Conservation (phyloP, 2,329 filamentous ascomycete genomes). For the Metarhizium robertsii region DNA sequence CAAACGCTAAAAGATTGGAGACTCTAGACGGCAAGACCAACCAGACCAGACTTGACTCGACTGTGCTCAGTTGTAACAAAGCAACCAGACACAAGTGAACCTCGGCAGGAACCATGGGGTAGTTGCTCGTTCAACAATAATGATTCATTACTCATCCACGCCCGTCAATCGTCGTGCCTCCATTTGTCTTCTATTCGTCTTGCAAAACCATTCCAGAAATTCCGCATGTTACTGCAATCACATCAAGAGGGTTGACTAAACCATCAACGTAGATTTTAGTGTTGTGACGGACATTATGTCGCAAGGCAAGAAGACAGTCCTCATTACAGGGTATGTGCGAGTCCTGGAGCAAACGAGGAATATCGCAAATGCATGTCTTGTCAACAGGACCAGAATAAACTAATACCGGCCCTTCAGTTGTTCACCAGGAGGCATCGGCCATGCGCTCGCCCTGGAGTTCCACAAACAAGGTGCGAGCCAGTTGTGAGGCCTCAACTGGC, state of each 20-base stretch:
- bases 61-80: neutral
- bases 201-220: too few species aligned
- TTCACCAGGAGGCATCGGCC: slow-evolving; percentile 49
- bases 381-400: neutral
- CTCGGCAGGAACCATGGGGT: neutral
- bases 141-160: neutral
- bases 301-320: slow-evolving; percentile 27
- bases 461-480: slow-evolving; percentile 34
- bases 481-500: neutral
- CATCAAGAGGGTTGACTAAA: neutral
- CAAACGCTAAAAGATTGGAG: neutral
- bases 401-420: slow-evolving; percentile 28
- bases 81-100: neutral
- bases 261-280: too few species aligned
- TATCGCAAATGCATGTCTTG: too few species aligned
- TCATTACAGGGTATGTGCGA: slow-evolving; percentile 37
- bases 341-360: too few species aligned
- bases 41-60: neutral
- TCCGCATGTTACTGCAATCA: neutral
- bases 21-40: neutral
- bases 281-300: slow-evolving; percentile 10
- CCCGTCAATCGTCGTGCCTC: neutral
- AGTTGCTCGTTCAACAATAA: neutral
- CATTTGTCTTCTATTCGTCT: too few species aligned
- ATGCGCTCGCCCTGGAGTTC: slow-evolving; percentile 44